Percentiles rank a stretch among this genome's conserved stretches.
These are phyloP conservation scores for Venturia asperata DNA, from an alignment of 2,329 filamentous ascomycete genomes.

Conservation along the genomic window DNA sequence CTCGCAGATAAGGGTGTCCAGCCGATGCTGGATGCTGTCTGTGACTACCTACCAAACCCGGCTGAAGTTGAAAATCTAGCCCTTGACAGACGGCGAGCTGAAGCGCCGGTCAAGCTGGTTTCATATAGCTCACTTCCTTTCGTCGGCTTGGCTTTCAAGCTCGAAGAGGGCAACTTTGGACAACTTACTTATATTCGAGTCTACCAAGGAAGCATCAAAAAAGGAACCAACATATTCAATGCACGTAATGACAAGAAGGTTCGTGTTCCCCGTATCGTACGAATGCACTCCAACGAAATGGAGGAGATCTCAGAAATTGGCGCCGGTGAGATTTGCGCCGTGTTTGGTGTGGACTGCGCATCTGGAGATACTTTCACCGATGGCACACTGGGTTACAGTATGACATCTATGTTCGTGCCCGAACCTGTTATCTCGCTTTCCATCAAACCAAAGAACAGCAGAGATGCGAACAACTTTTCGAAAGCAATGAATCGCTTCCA, in stretches of 20 bases:
- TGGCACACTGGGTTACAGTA: conserved; percentile 82
- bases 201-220: conserved; percentile 86
- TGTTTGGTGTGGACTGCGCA: conserved; percentile 95
- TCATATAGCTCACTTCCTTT: conserved; percentile 92
- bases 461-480: conserved; percentile 87
- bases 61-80: conserved; percentile 82
- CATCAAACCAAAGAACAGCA: conserved; percentile 90
- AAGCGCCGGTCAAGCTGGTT: conserved; percentile 77
- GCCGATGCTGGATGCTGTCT: conserved; percentile 92
- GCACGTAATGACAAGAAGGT: conserved; percentile 92
- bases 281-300: conserved; percentile 99
- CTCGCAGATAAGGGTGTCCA: conserved; percentile 92
- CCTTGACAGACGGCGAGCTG: conserved; percentile 71
- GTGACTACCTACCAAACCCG: conserved; percentile 92
- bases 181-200: conserved; percentile 98
- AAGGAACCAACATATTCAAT: conserved; percentile 88
- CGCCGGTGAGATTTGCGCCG: conserved; percentile 95
- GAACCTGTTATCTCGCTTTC: conserved; percentile 97
- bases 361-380: conserved; percentile 98
- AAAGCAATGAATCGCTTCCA: conserved; percentile 99
- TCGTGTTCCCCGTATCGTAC: conserved; percentile 91
- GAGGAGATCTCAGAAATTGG: conserved; percentile 90
- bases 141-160: conserved; percentile 93
- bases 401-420: conserved; percentile 97
- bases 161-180: conserved; percentile 97